Evolutionary conservation across 2,329 filamentous ascomycete species (phyloP).

Genomic region (Colletotrichum brevisporum): DNA sequence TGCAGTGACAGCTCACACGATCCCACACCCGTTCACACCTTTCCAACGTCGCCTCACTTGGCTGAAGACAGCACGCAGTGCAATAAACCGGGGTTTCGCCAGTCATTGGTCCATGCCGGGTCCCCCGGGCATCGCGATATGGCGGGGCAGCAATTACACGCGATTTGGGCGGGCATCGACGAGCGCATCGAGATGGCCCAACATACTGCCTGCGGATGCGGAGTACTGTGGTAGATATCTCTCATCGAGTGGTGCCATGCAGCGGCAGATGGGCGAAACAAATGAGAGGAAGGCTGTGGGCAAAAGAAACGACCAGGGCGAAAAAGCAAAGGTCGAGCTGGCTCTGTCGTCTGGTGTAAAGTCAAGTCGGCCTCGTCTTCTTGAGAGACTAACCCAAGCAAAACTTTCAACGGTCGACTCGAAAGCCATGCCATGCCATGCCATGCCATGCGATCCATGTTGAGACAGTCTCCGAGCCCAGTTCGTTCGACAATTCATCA

Average conservation of each 20-base stretch:
- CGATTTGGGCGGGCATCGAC: constrained; percentile 26
- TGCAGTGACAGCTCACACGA: constrained; percentile 30
- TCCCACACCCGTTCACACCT: constrained; percentile 1
- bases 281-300: background rate
- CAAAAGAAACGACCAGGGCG: constrained; percentile 5
- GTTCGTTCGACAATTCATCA: constrained; percentile 32
- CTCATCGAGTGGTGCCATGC: background rate
- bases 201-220: background rate
- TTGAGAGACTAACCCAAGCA: background rate
- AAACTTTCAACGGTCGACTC: background rate
- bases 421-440: background rate
- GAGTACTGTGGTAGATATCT: background rate
- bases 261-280: background rate
- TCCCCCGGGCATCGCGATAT: constrained; percentile 2
- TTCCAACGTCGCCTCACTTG: background rate
- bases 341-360: background rate
- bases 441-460: constrained; percentile 11
- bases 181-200: constrained; percentile 26
- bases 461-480: constrained; percentile 19
- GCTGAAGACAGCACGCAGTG: background rate
- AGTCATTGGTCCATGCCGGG: constrained; percentile 19
- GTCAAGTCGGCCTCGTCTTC: background rate
- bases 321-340: background rate
- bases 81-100: constrained; percentile 12
- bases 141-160: constrained; percentile 3